Evolutionary conservation across 208 protist species (phyloP), one percentile per base, ranked within the genome.

Genomic region (Spongospora subterranea): DNA sequence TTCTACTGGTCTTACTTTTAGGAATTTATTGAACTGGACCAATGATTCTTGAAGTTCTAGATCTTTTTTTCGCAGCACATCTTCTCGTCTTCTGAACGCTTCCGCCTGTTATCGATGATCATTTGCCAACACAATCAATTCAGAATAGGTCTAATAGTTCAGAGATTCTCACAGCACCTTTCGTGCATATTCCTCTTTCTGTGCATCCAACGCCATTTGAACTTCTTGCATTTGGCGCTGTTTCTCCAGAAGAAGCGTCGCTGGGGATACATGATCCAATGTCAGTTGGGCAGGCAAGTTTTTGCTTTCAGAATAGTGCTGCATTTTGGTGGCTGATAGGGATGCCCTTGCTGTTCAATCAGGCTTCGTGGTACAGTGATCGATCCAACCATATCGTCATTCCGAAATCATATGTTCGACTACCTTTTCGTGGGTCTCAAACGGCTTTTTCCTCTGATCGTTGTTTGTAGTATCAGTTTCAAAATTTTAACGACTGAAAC

Each of bases 211-310:
- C 20, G 92, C 92, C 66, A 92, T 91, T 77, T 93, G 92, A 45
- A 93, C 92, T 65, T 93, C 92, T 41, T 92, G 92, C 92, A 93
- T 93, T 82, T 93, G 92, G 39, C 92, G 88, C 20, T 91, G 54
- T 88, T 93, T 93, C 89, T 93, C 92, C 0, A 93, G 91, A 45
- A 93, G 89, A 13, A 90, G 60, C 35, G 92, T 93, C n/a, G 92
- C 92, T 6, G 92, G 90, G 20, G 92, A 93, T 0, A 92, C 92
- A 65, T 91, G 77, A 50, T 93, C 92, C 24, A 93, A 53, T 46
- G 91, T 92, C 41, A 93, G 53, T 88, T 92, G 90, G 46, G 89
- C 88, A 0, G 90, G 90, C 20, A 92, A 29, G 32, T 89, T 53
- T 6, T 40, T 77, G 38, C 6, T 6, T 24, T 88, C 50, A 60